phyloP scores from a whole-genome alignment of 371 early-diverging fungal genomes.

The Basidiobolus meristosporus region DNA sequence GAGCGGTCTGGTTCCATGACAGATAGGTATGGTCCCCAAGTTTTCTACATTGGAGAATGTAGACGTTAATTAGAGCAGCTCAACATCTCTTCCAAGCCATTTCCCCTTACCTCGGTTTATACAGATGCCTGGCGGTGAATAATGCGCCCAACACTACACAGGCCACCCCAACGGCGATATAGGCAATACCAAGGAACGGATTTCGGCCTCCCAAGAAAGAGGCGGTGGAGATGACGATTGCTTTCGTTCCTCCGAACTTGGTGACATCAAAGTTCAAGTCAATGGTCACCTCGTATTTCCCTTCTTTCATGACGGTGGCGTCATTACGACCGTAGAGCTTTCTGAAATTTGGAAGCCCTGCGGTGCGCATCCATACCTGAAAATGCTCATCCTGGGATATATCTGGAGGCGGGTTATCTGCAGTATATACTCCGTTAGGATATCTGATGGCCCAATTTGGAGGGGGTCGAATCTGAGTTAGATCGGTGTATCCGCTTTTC shows the following conservation, averaged over 20 bases:
- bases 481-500: slow-evolving; percentile 23
- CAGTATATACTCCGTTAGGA: slow-evolving; percentile 33
- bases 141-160: slow-evolving; percentile 69
- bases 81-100: slow-evolving; percentile 9
- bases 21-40: slow-evolving; percentile 84
- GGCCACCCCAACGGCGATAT: slow-evolving; percentile 68
- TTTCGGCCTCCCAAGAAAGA: slow-evolving; percentile 89
- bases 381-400: slow-evolving; percentile 55
- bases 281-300: slow-evolving; percentile 41
- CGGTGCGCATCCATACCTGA: slow-evolving; percentile 98
- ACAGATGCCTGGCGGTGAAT: slow-evolving; percentile 68
- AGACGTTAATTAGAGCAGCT: slow-evolving; percentile 1
- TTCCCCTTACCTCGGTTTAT: slow-evolving; percentile 58
- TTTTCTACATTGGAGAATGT: slow-evolving; percentile 27
- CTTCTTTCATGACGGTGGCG: slow-evolving; percentile 22
- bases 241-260: slow-evolving; percentile 76
- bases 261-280: slow-evolving; percentile 29
- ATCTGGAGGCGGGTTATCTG: slow-evolving; percentile 41
- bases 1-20: slow-evolving; percentile 67
- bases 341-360: slow-evolving; percentile 89
- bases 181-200: slow-evolving; percentile 84
- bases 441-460: slow-evolving; percentile 52
- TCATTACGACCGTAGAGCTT: slow-evolving; percentile 82
- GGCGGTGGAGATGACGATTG: slow-evolving; percentile 74
- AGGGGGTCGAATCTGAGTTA: slow-evolving; percentile 40